Evolutionary conservation across 495 filamentous ascomycete species (phyloP).

Genomic region (Parmelia sp.): DNA sequence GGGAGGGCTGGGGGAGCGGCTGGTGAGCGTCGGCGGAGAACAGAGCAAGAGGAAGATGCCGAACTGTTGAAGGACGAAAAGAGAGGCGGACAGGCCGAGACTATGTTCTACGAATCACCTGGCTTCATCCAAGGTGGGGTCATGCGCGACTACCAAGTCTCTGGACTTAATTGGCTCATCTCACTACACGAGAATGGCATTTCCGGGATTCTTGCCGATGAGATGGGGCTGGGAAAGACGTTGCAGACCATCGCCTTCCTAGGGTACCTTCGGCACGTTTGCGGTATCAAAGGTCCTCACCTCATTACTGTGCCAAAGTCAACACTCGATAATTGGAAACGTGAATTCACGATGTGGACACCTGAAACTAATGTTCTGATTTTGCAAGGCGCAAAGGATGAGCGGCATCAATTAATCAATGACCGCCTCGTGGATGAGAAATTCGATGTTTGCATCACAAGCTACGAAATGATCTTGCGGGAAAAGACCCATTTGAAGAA

Average conservation of each 20-base stretch:
- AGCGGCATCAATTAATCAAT: conserved; percentile 80
- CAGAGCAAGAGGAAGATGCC: conserved; percentile 96
- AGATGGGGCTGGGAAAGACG: conserved; percentile 96
- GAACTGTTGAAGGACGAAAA: conserved; percentile 90
- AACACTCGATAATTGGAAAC: conserved; percentile 96
- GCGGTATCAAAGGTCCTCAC: conserved; percentile 86
- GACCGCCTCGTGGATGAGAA: conserved; percentile 86
- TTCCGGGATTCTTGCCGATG: conserved; percentile 93
- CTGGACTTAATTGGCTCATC: conserved; percentile 96
- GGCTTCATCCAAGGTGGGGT: conserved; percentile 73
- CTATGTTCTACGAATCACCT: conserved; percentile 88
- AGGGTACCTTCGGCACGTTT: conserved; percentile 86
- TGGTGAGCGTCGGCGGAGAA: conserved; percentile 72
- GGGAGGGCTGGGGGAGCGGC: conserved; percentile 79
- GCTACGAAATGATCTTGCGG: conserved; percentile 91
- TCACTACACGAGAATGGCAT: conserved; percentile 98
- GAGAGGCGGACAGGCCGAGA: conserved; percentile 74
- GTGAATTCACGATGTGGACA: conserved; percentile 90
- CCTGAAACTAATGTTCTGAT: conserved; percentile 93
- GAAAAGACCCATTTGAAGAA: conserved; percentile 96
- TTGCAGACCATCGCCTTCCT: conserved; percentile 87
- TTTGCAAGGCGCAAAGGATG: conserved; percentile 91
- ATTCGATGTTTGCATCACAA: conserved; percentile 92
- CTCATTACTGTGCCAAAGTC: conserved; percentile 93
- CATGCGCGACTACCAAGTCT: conserved; percentile 95